These are phyloP conservation scores for Posidonia australis DNA, from an alignment of 106 monocot species.

Conservation along the genomic window DNA sequence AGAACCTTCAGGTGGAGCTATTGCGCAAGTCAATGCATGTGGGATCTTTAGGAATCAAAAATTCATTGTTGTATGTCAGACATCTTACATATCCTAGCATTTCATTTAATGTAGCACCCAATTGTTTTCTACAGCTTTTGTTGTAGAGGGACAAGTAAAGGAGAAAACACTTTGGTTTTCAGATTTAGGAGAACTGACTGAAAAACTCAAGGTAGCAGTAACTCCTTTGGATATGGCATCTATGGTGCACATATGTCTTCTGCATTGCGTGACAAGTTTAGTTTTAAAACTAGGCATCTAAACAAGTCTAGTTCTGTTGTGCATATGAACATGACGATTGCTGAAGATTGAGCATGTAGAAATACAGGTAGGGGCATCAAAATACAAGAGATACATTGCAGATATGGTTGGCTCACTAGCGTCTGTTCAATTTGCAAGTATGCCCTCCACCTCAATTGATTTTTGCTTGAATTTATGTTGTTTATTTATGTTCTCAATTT, in stretches of 20 bases:
- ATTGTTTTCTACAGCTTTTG: slow-evolving; percentile 46
- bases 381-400: slow-evolving; percentile 32
- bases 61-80: background rate
- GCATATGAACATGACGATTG: slow-evolving; percentile 22
- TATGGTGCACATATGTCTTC: too few species aligned
- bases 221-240: background rate
- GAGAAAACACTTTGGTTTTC: slow-evolving; percentile 76
- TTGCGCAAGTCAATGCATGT: slow-evolving; percentile 95
- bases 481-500: too few species aligned
- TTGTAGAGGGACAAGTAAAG: slow-evolving; percentile 96
- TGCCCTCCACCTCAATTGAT: background rate
- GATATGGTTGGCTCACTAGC: slow-evolving; percentile 35
- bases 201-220: slow-evolving; percentile 45
- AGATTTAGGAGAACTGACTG: slow-evolving; percentile 35
- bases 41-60: slow-evolving; percentile 74
- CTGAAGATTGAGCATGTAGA: slow-evolving; percentile 60
- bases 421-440: slow-evolving; percentile 26
- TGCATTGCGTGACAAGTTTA: background rate
- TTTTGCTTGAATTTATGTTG: background rate
- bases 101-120: too few species aligned
- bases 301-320: too few species aligned
- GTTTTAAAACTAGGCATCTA: background rate
- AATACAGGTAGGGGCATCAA: slow-evolving; percentile 33
- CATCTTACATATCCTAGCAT: background rate
- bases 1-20: slow-evolving; percentile 62